phyloP scores from a whole-genome alignment of 495 filamentous ascomycete species.

The Neurospora tetrasperma region DNA sequence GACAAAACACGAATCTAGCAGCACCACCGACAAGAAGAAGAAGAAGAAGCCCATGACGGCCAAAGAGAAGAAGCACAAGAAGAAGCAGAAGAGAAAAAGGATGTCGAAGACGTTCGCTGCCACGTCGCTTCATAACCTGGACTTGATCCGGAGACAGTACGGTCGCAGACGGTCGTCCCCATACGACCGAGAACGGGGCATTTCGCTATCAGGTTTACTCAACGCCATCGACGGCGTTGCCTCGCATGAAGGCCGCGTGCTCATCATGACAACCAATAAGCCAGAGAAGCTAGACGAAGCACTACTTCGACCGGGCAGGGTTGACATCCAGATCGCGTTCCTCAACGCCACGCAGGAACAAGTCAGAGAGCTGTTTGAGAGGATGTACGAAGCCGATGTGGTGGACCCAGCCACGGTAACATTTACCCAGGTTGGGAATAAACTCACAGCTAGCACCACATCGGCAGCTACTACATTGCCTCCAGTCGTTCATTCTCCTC shows the following conservation, averaged over 20 bases:
- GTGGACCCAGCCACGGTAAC: background rate
- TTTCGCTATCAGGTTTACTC: slow-evolving; percentile 68
- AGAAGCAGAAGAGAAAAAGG: slow-evolving; percentile 19
- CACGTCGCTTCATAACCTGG: background rate
- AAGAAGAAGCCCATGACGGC: slow-evolving; percentile 5
- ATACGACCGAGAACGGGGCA: slow-evolving; percentile 28
- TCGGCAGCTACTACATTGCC: background rate
- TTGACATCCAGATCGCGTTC: slow-evolving; percentile 66
- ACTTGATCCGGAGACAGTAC: background rate
- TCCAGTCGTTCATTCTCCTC: background rate
- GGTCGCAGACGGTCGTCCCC: background rate
- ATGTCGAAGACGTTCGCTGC: slow-evolving; percentile 24
- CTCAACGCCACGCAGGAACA: slow-evolving; percentile 52
- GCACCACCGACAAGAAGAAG: slow-evolving; percentile 3
- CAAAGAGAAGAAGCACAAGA: slow-evolving; percentile 2
- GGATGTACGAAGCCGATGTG: slow-evolving; percentile 52
- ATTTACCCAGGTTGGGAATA: background rate
- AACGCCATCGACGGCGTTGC: slow-evolving; percentile 79
- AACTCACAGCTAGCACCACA: background rate
- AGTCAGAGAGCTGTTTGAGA: slow-evolving; percentile 56
- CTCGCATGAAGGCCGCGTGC: slow-evolving; percentile 66
- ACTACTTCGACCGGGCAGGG: slow-evolving; percentile 63
- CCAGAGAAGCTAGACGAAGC: slow-evolving; percentile 65
- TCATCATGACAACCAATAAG: slow-evolving; percentile 81
- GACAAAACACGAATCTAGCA: background rate